A percentile compares a stretch with the other conserved stretches of the same genome.
phyloP scores from a whole-genome alignment of 306 rosid species.

The Coriaria nepalensis region DNA sequence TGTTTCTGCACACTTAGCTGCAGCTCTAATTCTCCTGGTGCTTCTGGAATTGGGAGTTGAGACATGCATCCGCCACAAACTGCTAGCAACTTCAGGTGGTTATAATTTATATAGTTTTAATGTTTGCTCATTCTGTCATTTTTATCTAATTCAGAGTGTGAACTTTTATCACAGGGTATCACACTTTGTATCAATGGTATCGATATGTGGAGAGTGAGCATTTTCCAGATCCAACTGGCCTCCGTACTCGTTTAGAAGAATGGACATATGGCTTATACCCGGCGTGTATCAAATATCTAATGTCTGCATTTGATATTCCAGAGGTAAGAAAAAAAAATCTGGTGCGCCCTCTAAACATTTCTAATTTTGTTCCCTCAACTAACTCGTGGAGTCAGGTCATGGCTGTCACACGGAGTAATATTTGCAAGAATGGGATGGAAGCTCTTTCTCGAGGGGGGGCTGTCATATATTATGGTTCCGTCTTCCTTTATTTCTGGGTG shows the following conservation, averaged over 20 bases:
- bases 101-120: background rate
- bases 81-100: slow-evolving; percentile 86
- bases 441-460: slow-evolving; percentile 74
- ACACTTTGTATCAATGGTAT: slow-evolving; percentile 86
- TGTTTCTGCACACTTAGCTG: slow-evolving; percentile 74
- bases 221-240: slow-evolving; percentile 98
- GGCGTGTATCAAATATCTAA: slow-evolving; percentile 87
- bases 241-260: slow-evolving; percentile 86
- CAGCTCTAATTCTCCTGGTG: slow-evolving; percentile 85
- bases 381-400: slow-evolving; percentile 47
- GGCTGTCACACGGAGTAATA: slow-evolving; percentile 84
- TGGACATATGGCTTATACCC: slow-evolving; percentile 97
- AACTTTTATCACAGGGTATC: slow-evolving; percentile 55
- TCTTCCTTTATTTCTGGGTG: slow-evolving; percentile 90
- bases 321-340: slow-evolving; percentile 46
- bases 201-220: slow-evolving; percentile 75
- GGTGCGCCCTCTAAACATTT: background rate
- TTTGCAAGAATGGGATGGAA: slow-evolving; percentile 77
- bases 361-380: slow-evolving; percentile 1
- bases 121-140: background rate
- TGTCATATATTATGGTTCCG: slow-evolving; percentile 64
- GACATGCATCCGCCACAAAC: slow-evolving; percentile 67
- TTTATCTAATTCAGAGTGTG: background rate
- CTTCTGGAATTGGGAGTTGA: slow-evolving; percentile 87
- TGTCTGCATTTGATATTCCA: slow-evolving; percentile 97